Evolutionary conservation across 805 yeast species (phyloP).

Genomic region (Cyberlindnera mississippiensis): DNA sequence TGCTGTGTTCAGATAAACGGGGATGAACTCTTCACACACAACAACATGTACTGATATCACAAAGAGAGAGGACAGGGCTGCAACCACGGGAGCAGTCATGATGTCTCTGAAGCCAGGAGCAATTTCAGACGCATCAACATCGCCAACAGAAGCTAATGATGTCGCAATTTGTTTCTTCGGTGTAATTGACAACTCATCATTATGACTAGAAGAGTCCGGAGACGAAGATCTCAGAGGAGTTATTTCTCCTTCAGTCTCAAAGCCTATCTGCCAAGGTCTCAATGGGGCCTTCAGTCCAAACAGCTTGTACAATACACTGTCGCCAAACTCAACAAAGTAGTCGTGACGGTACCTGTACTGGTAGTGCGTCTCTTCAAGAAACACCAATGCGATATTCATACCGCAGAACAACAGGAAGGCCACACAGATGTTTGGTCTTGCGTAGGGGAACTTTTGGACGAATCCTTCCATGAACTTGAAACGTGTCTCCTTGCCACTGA

Average conservation of each 20-base stretch:
- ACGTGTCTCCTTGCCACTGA: constrained; percentile 12
- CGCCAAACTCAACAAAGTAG: constrained; percentile 11
- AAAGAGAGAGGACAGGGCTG: constrained; percentile 9
- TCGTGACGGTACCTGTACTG: constrained; percentile 9
- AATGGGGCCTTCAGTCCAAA: neutral
- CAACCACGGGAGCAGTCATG: constrained; percentile 7
- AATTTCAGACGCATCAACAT: neutral
- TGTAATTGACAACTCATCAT: neutral
- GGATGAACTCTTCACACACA: constrained; percentile 13
- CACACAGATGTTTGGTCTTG: constrained; percentile 13
- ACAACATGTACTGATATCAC: constrained; percentile 9
- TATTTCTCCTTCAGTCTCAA: neutral
- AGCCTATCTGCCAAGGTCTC: constrained; percentile 12
- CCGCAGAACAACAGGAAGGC: constrained; percentile 4
- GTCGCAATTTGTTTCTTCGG: too few relatives aligned
- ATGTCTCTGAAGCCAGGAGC: constrained; percentile 6
- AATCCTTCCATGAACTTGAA: constrained; percentile 3
- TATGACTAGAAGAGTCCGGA: neutral
- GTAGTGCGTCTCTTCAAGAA: constrained; percentile 16
- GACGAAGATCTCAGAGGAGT: neutral
- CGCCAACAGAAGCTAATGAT: too few relatives aligned
- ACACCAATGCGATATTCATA: constrained; percentile 3
- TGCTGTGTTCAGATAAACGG: constrained; percentile 8
- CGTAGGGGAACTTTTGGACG: constrained; percentile 12
- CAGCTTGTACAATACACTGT: neutral